Evolutionary conservation across 2,329 filamentous ascomycete species (phyloP), one percentile per base, ranked within the genome.

Genomic region (Xylariaceae sp.): DNA sequence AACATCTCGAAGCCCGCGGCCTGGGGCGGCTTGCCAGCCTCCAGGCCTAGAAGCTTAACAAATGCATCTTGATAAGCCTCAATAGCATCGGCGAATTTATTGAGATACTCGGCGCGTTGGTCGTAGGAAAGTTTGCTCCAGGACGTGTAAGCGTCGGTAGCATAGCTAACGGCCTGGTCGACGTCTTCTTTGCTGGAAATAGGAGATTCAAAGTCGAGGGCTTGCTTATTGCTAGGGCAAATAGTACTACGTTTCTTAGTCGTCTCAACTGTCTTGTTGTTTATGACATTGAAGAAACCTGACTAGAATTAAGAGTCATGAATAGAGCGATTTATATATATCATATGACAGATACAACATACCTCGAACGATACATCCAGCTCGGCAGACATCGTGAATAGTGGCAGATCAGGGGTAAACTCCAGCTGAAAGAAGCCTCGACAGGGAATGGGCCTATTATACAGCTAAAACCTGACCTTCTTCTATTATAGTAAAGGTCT

Each of bases 231-330:
- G n/a, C 77, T 69, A 0, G 80, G 79, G 64, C 81, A 79, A 61
- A 80, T 71, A 29, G 75, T 72, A 60, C 75, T 73, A 42, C 77
- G 73, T 7, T 73, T 79, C 40, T 73, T 62, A 10, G 71, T 53
- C 1, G 77, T 79, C n/a, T 73, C 64, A 13, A 67, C 69, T 56
- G 77, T 66, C 66, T 79, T 69, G 54, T 78, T 79, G 55, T 80
- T 74, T 61, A 82, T 74, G 55, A 78, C 71, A 68, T 81, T 82
- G 57, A 70, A 62, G 78, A 81, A 8, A n/a, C 29, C 23, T 50
- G 7, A 6, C 18, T 21, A 15, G 27, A 27, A 21, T 5, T 18
- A 16, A 33, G 30, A 21, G 35, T 37, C 35, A 37, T 23, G 6
- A n/a, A 10, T 9, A 32, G 6, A 15, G 9, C 18, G 41, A 44